Conservation (phyloP, 2,329 filamentous ascomycete species). For the Calonectria hongkongensis region DNA sequence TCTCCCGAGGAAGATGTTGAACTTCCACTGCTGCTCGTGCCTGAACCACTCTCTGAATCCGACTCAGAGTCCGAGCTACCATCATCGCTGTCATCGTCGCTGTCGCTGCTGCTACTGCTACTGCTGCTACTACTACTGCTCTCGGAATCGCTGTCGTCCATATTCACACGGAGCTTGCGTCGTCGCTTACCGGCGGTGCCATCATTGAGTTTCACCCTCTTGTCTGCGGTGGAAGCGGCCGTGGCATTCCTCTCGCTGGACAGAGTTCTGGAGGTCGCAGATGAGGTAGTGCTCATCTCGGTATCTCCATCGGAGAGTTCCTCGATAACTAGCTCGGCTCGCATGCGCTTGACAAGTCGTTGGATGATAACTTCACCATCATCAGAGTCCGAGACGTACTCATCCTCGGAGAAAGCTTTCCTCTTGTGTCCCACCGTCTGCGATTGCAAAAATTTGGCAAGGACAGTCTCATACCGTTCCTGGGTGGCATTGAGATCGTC, state of each 20-base stretch:
- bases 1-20: conserved; percentile 61
- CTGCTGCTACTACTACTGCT: conserved; percentile 57
- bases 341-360: conserved; percentile 77
- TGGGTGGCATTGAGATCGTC: conserved; percentile 69
- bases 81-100: conserved; percentile 56
- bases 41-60: conserved; percentile 59
- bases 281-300: conserved; percentile 57
- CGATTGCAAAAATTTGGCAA: conserved; percentile 67
- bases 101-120: conserved; percentile 51
- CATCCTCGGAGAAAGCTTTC: conserved; percentile 72
- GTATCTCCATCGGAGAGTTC: conserved; percentile 71
- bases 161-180: conserved; percentile 70
- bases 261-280: conserved; percentile 56
- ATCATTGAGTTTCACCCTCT: conserved; percentile 67
- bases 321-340: conserved; percentile 74
- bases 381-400: conserved; percentile 69
- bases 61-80: conserved; percentile 55
- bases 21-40: conserved; percentile 61
- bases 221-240: conserved; percentile 58
- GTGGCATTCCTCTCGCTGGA: conserved; percentile 51
- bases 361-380: conserved; percentile 71
- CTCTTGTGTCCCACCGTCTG: conserved; percentile 63
- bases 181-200: conserved; percentile 68
- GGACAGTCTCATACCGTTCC: conserved; percentile 73
- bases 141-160: conserved; percentile 61